Percentiles rank a stretch among this genome's conserved stretches.
phyloP scores from a whole-genome alignment of 2,329 filamentous ascomycete genomes.

The Fusarium avenaceum region DNA sequence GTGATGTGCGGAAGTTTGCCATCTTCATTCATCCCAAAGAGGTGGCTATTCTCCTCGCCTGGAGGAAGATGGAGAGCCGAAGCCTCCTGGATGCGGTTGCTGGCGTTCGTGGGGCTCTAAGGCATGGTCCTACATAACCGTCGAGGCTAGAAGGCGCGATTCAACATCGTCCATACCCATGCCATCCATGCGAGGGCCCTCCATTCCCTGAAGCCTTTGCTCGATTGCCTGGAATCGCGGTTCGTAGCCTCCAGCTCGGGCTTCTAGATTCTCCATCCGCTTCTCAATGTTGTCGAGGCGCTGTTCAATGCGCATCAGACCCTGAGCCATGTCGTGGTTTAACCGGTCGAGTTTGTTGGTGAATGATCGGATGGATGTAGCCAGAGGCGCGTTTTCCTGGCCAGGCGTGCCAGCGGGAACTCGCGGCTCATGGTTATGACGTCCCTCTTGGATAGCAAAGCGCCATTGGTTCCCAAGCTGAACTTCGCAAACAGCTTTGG shows the following conservation, averaged over 20 bases:
- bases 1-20: constrained; percentile 2
- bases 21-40: no score
- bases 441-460: constrained; percentile 71
- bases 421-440: constrained; percentile 73
- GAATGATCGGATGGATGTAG: constrained; percentile 69
- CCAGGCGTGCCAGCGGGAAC: constrained; percentile 66
- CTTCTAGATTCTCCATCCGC: constrained; percentile 68
- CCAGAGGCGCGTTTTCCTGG: constrained; percentile 69
- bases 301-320: constrained; percentile 64
- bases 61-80: not conserved
- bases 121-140: constrained; percentile 58
- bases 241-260: constrained; percentile 58
- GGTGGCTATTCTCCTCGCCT: not conserved
- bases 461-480: constrained; percentile 74
- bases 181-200: constrained; percentile 59
- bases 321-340: constrained; percentile 68
- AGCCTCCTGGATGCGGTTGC: constrained; percentile 20
- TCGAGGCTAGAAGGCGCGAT: constrained; percentile 58
- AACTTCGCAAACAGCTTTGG: constrained; percentile 74
- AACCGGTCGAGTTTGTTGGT: constrained; percentile 72
- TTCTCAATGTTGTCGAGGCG: constrained; percentile 67
- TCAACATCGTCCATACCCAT: constrained; percentile 63
- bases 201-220: constrained; percentile 58
- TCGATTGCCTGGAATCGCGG: constrained; percentile 62
- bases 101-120: constrained; percentile 28